Evolutionary conservation across 108 stramenopile genomes (phyloP).

Genomic region (Tribonema minus): DNA sequence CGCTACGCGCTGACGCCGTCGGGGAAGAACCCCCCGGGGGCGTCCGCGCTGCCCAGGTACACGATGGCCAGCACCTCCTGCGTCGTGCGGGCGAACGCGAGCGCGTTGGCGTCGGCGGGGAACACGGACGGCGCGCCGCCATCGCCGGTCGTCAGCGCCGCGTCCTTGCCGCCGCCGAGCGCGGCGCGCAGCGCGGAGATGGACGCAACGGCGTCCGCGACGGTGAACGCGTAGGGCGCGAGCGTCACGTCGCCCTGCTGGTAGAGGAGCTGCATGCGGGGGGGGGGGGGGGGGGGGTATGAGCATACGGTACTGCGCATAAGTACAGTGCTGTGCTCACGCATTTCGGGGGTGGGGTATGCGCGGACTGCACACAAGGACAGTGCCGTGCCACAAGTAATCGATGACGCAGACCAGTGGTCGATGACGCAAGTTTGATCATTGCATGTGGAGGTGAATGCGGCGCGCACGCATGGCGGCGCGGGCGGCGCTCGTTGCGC

Average conservation of each 20-base stretch:
- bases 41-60: neutral
- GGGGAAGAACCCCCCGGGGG: neutral
- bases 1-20: no score
- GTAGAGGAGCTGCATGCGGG: neutral
- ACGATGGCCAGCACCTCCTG: neutral
- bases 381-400: no score
- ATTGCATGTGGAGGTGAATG: no score
- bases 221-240: neutral
- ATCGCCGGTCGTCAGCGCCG: neutral
- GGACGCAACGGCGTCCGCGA: neutral
- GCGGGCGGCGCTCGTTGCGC: no score
- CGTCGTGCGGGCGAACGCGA: neutral
- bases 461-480: no score
- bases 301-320: no score
- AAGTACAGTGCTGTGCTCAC: no score
- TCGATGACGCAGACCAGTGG: no score
- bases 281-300: no score
- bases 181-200: neutral
- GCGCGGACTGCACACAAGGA: no score
- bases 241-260: neutral
- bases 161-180: neutral
- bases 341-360: no score
- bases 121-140: neutral
- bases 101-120: neutral
- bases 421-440: no score